Base-by-base conservation (phyloP, 2,329 filamentous ascomycete genomes). In the Cladosporium sp. region DNA sequence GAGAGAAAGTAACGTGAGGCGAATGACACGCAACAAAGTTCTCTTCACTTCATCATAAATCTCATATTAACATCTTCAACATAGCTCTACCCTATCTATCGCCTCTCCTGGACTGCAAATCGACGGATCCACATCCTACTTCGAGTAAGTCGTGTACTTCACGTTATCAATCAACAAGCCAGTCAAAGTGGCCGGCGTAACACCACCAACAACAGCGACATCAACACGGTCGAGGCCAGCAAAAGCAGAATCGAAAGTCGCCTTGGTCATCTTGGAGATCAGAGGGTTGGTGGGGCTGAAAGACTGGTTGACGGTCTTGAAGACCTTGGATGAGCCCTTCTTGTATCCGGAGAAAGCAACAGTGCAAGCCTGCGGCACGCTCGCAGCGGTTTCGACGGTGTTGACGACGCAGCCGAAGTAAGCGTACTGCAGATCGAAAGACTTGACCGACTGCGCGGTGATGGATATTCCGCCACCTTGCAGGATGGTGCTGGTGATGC, bases 401-500 rank as follows among this genome's bases (percentile, higher is more conserved):
- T 43, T 27, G 30, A 27, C 40, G 13, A 38, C 39, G 22, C 47
- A 50, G 18, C 47, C 47, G 15, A 50, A 43, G 34, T 43, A 50
- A 17, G 42, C 36, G 18, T 13, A 43, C 29, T 43, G 12, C n/a
- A 50, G 30, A 22, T 50, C 47, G 38, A 50, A 36, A 17, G 38
- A 17, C 30, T 34, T 44, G 47, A 42, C 27, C 7, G 29, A 32
- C n/a, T 32, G 12, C 7, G 47, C 39, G 12, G 47, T 39, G 37
- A 49, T 49, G 13, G 38, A 42, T 3, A 38, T 38, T 3, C 36
- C 36, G 13, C 47, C 22, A 27, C 22, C 47, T 5, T 39, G 17
- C 2, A 37, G 15, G 15, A 50, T 6, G 17, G 17, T 37, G 27
- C 27, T 29, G 18, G 40, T 44, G 29, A 50, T n/a, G 29, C 27